Evolutionary conservation across 2,329 filamentous ascomycete species (phyloP).

Genomic region (Stachybotrys chlorohalonatus): DNA sequence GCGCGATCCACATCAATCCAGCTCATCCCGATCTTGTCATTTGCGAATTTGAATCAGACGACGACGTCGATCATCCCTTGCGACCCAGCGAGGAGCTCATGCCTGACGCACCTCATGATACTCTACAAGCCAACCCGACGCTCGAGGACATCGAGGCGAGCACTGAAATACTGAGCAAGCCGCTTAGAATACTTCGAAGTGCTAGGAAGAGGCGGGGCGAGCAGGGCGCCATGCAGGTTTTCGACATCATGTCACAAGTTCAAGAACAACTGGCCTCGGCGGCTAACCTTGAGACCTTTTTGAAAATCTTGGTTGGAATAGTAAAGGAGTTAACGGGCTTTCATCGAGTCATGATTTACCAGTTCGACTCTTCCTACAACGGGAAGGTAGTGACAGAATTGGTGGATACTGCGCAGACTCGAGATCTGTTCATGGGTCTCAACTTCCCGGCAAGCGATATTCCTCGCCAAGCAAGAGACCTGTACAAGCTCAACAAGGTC

Average conservation of each 20-base stretch:
- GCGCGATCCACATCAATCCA: conserved; percentile 70
- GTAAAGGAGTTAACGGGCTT: conserved; percentile 87
- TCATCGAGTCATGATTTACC: conserved; percentile 87
- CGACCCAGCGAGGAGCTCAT: conserved; percentile 51
- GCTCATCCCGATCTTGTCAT: conserved; percentile 63
- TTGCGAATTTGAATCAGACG: conserved; percentile 82
- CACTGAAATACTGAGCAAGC: conserved; percentile 66
- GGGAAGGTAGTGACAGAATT: conserved; percentile 82
- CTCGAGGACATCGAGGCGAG: conserved; percentile 66
- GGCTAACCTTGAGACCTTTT: conserved; percentile 58
- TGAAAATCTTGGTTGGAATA: conserved; percentile 76
- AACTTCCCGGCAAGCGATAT: conserved; percentile 87
- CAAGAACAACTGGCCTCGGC: conserved; percentile 77
- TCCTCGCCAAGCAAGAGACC: conserved; percentile 73
- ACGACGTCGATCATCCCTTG: conserved; percentile 61
- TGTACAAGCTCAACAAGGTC: conserved; percentile 87
- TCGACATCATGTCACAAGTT: conserved; percentile 86
- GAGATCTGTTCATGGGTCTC: conserved; percentile 77
- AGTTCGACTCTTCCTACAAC: conserved; percentile 77
- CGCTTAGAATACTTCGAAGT: conserved; percentile 66
- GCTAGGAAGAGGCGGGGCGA: conserved; percentile 69
- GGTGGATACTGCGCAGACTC: conserved; percentile 69
- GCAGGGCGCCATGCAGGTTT: conserved; percentile 79
- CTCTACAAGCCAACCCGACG: conserved; percentile 62
- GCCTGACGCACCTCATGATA: conserved; percentile 62